Evolutionary conservation across 768 basidiomycete species (phyloP).

Genomic region (Agaricus blazei): DNA sequence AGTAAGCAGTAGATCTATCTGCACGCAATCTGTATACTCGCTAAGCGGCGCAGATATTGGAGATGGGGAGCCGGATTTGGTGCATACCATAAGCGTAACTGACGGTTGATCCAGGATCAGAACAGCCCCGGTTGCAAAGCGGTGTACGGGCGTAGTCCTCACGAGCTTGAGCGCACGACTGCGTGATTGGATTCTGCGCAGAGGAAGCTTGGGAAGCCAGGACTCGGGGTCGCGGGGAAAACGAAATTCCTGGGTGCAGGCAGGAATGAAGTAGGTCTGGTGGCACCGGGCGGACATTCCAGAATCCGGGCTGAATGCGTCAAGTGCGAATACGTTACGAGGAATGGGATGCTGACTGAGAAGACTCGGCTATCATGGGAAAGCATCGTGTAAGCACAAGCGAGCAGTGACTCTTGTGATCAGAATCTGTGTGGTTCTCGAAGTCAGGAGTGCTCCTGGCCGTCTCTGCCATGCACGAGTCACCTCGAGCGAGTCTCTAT

Average conservation of each 20-base stretch:
- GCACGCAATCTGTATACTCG: not conserved
- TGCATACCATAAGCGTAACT: not conserved
- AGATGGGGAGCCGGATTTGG: not conserved
- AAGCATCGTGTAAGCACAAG: not conserved
- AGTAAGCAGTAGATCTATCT: constrained; percentile 1
- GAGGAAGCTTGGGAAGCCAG: too few species aligned
- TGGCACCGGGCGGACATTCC: not conserved
- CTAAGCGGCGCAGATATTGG: constrained; percentile 9
- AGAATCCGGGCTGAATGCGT: not conserved
- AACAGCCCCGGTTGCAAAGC: constrained; percentile 2
- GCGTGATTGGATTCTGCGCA: not conserved
- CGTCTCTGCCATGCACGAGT: not conserved
- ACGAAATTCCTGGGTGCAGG: not conserved
- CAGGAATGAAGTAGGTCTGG: not conserved
- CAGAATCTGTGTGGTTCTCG: not conserved
- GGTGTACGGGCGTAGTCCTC: constrained; percentile 1
- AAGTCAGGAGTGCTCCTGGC: constrained; percentile 4
- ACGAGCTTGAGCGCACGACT: not conserved
- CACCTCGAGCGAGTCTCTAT: not conserved
- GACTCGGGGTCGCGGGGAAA: not conserved
- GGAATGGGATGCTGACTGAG: not conserved
- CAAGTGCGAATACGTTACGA: not conserved
- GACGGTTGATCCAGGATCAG: constrained; percentile 7
- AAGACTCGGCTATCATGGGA: constrained; percentile 1
- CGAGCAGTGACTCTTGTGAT: not conserved